These are phyloP conservation scores for Hypoxylon sp. DNA, from an alignment of 2,329 filamentous ascomycete species.

Conservation along the genomic window DNA sequence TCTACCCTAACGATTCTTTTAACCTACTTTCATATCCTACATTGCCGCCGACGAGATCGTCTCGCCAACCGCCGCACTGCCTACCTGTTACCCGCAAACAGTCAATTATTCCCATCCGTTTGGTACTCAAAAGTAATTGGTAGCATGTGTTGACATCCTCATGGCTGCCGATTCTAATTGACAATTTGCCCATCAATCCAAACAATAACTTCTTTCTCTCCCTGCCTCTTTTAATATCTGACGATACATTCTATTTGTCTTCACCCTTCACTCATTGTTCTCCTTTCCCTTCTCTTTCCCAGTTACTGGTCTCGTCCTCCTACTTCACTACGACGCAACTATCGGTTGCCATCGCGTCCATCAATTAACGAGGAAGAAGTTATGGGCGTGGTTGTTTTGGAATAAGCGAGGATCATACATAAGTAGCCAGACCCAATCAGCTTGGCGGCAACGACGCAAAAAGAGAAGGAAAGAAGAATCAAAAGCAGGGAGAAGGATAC, in stretches of 20 bases:
- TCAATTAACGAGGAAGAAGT: constrained; percentile 27
- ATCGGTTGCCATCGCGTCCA: constrained; percentile 9
- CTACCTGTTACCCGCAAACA: constrained; percentile 34
- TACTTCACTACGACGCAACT: constrained; percentile 22
- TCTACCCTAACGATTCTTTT: constrained; percentile 43
- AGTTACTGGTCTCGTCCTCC: constrained; percentile 17
- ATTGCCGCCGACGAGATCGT: constrained; percentile 46
- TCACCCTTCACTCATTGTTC: constrained; percentile 44
- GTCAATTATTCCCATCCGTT: constrained; percentile 45
- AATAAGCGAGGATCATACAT: constrained; percentile 32
- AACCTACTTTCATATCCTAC: constrained; percentile 46
- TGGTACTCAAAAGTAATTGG: constrained; percentile 41
- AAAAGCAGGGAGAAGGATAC: constrained; percentile 60
- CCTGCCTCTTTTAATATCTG: constrained; percentile 45
- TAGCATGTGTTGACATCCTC: constrained; percentile 43
- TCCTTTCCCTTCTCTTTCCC: constrained; percentile 32
- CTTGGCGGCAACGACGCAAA: constrained; percentile 34
- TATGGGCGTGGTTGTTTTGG: constrained; percentile 31
- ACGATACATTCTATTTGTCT: constrained; percentile 42
- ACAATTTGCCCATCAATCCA: constrained; percentile 42
- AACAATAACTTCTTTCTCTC: constrained; percentile 35
- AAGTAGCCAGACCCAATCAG: constrained; percentile 28
- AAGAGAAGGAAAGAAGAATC: constrained; percentile 46
- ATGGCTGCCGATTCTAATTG: constrained; percentile 50
- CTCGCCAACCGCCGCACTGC: constrained; percentile 47